These are phyloP conservation scores for Geum urbanum DNA, from an alignment of 306 rosid genomes.

Conservation along the genomic window DNA sequence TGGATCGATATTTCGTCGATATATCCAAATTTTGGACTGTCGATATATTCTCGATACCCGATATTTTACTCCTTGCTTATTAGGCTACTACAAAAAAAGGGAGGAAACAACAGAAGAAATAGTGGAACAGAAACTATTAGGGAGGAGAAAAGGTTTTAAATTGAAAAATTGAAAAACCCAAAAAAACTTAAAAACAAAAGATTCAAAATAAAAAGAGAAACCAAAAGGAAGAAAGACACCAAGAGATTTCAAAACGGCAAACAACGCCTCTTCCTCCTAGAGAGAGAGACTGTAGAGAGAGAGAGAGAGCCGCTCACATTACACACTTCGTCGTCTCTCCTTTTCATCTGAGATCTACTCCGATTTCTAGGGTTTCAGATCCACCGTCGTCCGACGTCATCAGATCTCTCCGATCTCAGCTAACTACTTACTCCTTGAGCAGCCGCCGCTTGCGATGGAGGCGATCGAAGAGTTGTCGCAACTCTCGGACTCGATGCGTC, in stretches of 20 bases:
- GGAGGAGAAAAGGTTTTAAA: constrained; percentile 5
- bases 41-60: too few species aligned
- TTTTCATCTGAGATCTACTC: too few species aligned
- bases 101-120: constrained; percentile 10
- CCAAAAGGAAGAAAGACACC: constrained; percentile 3
- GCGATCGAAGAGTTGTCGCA: constrained; percentile 88
- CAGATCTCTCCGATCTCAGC: constrained; percentile 37
- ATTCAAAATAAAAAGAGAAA: constrained; percentile 23
- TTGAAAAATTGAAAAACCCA: neutral
- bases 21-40: too few species aligned
- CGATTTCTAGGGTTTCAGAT: constrained; percentile 36
- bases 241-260: constrained; percentile 24
- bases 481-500: constrained; percentile 89
- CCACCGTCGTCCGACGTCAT: too few species aligned
- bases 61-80: too few species aligned
- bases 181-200: neutral
- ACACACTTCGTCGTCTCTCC: too few species aligned
- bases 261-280: neutral
- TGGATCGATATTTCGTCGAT: too few species aligned
- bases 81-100: too few species aligned
- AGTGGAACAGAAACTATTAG: neutral
- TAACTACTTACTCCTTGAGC: neutral
- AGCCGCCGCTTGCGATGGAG: constrained; percentile 52
- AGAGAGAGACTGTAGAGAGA: constrained; percentile 24
- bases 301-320: neutral